Evolutionary conservation across 768 basidiomycete genomes (phyloP).

Genomic region (Russula griseocarnosa): DNA sequence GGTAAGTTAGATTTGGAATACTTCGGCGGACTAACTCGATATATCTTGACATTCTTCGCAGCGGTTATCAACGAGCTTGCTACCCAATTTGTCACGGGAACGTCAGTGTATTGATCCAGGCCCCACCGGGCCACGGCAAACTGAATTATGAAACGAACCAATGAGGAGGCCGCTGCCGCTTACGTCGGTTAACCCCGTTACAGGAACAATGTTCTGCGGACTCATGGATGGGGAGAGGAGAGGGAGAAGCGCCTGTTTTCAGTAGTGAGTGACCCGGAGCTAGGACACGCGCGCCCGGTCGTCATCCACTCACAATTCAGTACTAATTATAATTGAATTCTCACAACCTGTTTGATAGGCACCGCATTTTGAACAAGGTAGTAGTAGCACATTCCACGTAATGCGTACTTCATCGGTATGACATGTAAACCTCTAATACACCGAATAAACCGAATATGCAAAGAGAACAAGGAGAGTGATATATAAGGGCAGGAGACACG

Average conservation of each 20-base stretch:
- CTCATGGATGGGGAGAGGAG: not conserved
- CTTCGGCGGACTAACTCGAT: slow-evolving; percentile 4
- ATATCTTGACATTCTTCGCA: slow-evolving; percentile 24
- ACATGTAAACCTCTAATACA: no score
- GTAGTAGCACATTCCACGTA: not conserved
- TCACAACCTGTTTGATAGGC: not conserved
- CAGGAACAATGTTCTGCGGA: slow-evolving; percentile 15
- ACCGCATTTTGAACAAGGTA: not conserved
- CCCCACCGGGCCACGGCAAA: no score
- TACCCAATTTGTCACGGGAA: not conserved
- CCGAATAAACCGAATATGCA: not conserved
- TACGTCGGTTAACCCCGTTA: not conserved
- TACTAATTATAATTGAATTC: no score
- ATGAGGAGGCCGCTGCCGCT: slow-evolving; percentile 9
- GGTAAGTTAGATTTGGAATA: not conserved
- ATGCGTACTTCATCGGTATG: not conserved
- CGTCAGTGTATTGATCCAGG: no score
- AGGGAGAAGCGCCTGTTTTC: not conserved
- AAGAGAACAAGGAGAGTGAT: not conserved
- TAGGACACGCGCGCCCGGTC: not conserved
- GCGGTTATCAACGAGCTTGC: slow-evolving; percentile 10
- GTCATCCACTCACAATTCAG: not conserved
- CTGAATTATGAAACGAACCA: slow-evolving; percentile 8
- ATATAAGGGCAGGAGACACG: not conserved
- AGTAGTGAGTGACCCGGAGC: not conserved